These are phyloP conservation scores for Powellomyces hirtus DNA, from an alignment of 192 early-diverging fungal species.

Conservation along the genomic window DNA sequence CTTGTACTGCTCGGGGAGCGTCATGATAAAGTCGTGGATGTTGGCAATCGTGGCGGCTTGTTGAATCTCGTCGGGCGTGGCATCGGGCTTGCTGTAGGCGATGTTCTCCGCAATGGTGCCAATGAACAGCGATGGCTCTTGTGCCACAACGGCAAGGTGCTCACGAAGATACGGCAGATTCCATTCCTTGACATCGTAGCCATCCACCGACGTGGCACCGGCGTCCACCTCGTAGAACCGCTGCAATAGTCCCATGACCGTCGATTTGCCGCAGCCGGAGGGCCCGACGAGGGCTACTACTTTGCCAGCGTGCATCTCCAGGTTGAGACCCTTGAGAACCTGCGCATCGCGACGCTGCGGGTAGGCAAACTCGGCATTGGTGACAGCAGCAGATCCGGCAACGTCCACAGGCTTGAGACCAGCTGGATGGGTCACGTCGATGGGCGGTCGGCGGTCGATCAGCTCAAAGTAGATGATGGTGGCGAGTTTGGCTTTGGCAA, in stretches of 20 bases:
- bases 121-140: slow-evolving; percentile 91
- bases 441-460: slow-evolving; percentile 61
- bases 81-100: slow-evolving; percentile 51
- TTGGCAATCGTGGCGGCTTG: slow-evolving; percentile 59
- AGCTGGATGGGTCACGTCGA: slow-evolving; percentile 46
- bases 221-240: slow-evolving; percentile 82
- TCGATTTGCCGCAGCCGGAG: slow-evolving; percentile 83
- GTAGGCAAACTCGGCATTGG: slow-evolving; percentile 58
- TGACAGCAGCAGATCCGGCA: slow-evolving; percentile 57
- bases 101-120: slow-evolving; percentile 86
- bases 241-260: slow-evolving; percentile 78
- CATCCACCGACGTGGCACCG: slow-evolving; percentile 50
- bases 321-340: slow-evolving; percentile 49
- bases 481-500: slow-evolving; percentile 69
- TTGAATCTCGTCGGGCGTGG: slow-evolving; percentile 63
- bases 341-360: slow-evolving; percentile 66
- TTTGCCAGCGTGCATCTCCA: slow-evolving; percentile 59
- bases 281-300: slow-evolving; percentile 82
- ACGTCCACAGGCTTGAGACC: slow-evolving; percentile 51
- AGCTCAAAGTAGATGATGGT: slow-evolving; percentile 59
- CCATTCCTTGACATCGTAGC: slow-evolving; percentile 59
- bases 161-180: slow-evolving; percentile 65
- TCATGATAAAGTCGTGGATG: slow-evolving; percentile 25
- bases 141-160: slow-evolving; percentile 79
- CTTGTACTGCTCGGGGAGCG: slow-evolving; percentile 29